Evolutionary conservation across 2,329 filamentous ascomycete genomes (phyloP).

Genomic region (Apiospora kogelbergensis): DNA sequence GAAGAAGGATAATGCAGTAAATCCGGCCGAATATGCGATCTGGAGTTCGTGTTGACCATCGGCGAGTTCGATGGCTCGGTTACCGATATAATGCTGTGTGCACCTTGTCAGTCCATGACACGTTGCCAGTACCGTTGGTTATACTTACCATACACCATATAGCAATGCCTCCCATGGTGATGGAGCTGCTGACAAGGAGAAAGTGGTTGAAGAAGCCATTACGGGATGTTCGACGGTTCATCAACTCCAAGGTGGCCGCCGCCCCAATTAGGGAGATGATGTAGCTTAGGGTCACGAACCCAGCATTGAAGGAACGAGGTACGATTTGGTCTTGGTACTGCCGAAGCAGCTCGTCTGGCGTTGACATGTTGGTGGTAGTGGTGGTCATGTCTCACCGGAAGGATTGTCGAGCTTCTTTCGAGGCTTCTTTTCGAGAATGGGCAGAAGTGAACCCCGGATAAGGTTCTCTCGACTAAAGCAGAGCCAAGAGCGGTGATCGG

Average conservation of each 20-base stretch:
- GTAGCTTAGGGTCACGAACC: slow-evolving; percentile 71
- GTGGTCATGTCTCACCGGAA: slow-evolving; percentile 9
- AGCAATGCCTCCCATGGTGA: slow-evolving; percentile 72
- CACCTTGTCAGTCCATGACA: slow-evolving; percentile 35
- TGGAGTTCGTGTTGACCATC: slow-evolving; percentile 63
- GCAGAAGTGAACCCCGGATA: background rate
- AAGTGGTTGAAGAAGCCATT: slow-evolving; percentile 69
- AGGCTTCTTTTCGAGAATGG: background rate
- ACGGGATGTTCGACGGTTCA: slow-evolving; percentile 72
- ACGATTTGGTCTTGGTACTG: slow-evolving; percentile 46
- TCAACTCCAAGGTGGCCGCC: slow-evolving; percentile 76
- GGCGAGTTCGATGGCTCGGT: slow-evolving; percentile 72
- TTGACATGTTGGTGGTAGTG: slow-evolving; percentile 21
- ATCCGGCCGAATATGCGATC: slow-evolving; percentile 70
- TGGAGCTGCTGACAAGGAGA: slow-evolving; percentile 61
- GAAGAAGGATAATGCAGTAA: slow-evolving; percentile 77
- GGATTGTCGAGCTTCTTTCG: background rate
- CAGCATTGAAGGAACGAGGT: slow-evolving; percentile 51
- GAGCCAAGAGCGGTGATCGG: background rate
- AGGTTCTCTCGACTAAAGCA: too few species aligned
- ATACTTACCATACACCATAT: slow-evolving; percentile 68
- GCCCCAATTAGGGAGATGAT: slow-evolving; percentile 77
- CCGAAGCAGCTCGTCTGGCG: slow-evolving; percentile 32
- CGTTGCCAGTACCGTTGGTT: background rate
- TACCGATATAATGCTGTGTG: slow-evolving; percentile 72